phyloP scores from a whole-genome alignment of 2,329 filamentous ascomycete genomes.

The Arthrobotrys conoides region DNA sequence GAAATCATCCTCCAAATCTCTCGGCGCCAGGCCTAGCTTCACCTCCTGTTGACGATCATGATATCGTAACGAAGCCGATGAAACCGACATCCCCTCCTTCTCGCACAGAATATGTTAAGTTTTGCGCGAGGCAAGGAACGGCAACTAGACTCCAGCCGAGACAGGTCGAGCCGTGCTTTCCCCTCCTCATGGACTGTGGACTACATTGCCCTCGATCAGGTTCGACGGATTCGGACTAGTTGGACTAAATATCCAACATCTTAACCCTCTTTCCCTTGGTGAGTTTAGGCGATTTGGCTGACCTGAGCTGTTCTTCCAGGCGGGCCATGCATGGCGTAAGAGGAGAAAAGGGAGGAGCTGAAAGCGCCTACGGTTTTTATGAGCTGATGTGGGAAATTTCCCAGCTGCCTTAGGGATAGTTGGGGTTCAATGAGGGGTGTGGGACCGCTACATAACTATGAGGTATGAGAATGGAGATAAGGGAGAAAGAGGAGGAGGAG shows the following conservation, averaged over 20 bases:
- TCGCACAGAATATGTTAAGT: not conserved
- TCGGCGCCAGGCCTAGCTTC: conserved; percentile 7
- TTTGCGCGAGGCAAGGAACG: conserved; percentile 22
- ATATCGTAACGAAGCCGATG: conserved; percentile 33
- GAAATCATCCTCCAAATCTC: conserved; percentile 26
- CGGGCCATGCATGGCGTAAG: conserved; percentile 8
- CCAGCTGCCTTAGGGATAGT: conserved; percentile 12
- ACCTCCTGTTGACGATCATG: conserved; percentile 25
- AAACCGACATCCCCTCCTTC: not conserved
- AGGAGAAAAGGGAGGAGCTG: conserved; percentile 10
- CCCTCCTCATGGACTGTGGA: not conserved
- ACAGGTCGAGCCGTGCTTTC: conserved; percentile 43
- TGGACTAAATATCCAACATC: conserved; percentile 32
- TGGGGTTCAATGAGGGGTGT: conserved; percentile 1
- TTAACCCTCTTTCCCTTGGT: conserved; percentile 10
- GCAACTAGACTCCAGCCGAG: conserved; percentile 47
- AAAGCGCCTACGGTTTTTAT: not conserved
- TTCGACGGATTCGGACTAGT: conserved; percentile 49
- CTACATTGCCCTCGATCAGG: conserved; percentile 1
- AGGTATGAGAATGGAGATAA: conserved; percentile 26
- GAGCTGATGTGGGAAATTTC: conserved; percentile 3
- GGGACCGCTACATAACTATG: conserved; percentile 18
- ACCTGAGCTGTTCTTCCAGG: not conserved
- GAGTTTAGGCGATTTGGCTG: conserved; percentile 20
- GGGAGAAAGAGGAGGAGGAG: not conserved